These are phyloP conservation scores for Gillenia trifoliata DNA, from an alignment of 306 rosid species.

Conservation along the genomic window DNA sequence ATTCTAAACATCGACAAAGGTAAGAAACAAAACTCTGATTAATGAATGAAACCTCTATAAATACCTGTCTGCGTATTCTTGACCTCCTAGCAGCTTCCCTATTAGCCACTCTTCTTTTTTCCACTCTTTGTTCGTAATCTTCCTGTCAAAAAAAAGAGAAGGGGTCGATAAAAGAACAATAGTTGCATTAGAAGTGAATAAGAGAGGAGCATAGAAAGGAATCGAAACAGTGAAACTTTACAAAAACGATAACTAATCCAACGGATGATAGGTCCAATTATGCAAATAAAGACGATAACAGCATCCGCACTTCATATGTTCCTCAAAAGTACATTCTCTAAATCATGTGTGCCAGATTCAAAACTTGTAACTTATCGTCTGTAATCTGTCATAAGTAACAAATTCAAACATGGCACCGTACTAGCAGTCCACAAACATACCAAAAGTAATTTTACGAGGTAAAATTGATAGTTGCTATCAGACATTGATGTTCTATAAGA, in stretches of 20 bases:
- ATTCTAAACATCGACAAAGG: neutral
- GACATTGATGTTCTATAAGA: neutral
- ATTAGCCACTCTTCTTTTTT: constrained; percentile 51
- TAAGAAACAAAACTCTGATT: neutral
- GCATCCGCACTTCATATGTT: neutral
- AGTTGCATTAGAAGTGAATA: neutral
- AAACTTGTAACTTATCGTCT: neutral
- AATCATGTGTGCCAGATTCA: neutral
- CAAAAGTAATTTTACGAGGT: no score
- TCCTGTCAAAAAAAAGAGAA: constrained; percentile 40
- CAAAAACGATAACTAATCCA: neutral
- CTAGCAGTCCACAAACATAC: no score
- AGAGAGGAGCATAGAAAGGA: neutral
- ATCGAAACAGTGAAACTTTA: neutral
- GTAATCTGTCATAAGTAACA: no score
- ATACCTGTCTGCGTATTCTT: constrained; percentile 53
- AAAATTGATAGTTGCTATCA: neutral
- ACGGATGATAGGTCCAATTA: neutral
- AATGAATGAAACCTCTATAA: no score
- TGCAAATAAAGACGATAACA: neutral
- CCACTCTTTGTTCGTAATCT: constrained; percentile 35
- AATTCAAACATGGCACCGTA: no score
- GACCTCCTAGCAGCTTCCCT: constrained; percentile 63
- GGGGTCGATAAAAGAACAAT: neutral
- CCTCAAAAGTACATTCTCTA: neutral